Evolutionary conservation across 2,329 filamentous ascomycete genomes (phyloP).

Genomic region (Didymella arachidicola): DNA sequence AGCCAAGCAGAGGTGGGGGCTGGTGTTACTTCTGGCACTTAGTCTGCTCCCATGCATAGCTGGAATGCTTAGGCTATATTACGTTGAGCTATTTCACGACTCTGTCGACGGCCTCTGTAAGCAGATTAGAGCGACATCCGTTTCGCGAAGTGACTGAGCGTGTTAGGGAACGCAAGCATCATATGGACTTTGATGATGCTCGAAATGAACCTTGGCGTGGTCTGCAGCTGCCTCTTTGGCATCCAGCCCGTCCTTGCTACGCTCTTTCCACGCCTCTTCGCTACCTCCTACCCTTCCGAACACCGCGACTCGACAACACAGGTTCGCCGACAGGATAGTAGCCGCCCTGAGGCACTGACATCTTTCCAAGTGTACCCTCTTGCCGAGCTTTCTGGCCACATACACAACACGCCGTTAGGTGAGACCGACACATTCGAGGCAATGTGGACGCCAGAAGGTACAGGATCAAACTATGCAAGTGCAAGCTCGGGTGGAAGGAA

Average conservation of each 20-base stretch:
- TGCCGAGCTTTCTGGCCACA: not conserved
- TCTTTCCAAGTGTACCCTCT: not conserved
- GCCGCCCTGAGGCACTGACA: not conserved
- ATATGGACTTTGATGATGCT: conserved; percentile 34
- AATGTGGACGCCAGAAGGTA: conserved; percentile 10
- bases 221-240: conserved; percentile 43
- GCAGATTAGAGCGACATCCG: not conserved
- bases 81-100: conserved; percentile 38
- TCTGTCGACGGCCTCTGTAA: conserved; percentile 38
- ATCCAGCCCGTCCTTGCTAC: conserved; percentile 43
- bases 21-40: conserved; percentile 38
- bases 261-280: conserved; percentile 39
- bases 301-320: not conserved
- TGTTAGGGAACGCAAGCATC: conserved; percentile 33
- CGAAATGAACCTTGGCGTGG: conserved; percentile 44
- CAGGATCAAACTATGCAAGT: conserved; percentile 2
- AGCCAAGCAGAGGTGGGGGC: conserved; percentile 36
- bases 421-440: conserved; percentile 2
- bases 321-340: not conserved
- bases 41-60: conserved; percentile 40
- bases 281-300: not conserved
- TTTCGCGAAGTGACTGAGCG: not conserved
- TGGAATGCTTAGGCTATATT: conserved; percentile 40
- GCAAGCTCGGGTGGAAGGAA: conserved; percentile 9
- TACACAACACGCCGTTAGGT: not conserved